Percentiles rank a stretch among this genome's conserved stretches.
Conservation (phyloP, 2,329 filamentous ascomycete genomes). For the Chrysosporium keratinophilum region DNA sequence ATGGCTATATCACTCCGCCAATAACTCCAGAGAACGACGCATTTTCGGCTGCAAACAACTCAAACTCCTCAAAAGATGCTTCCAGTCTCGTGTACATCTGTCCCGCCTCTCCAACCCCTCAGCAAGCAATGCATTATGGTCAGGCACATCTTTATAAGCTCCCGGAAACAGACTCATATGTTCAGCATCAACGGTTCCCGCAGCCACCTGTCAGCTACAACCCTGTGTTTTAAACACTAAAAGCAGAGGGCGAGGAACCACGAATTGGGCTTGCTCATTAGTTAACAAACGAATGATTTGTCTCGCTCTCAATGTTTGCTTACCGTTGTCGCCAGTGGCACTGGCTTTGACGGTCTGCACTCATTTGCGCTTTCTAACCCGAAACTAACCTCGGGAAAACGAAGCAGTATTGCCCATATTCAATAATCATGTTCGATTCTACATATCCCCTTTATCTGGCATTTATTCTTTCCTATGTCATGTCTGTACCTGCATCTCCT, state of each 20-base stretch:
- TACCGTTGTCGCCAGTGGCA: neutral
- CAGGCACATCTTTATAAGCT: conserved; percentile 29
- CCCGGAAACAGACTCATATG: conserved; percentile 26
- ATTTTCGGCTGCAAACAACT: conserved; percentile 29
- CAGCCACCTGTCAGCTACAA: conserved; percentile 29
- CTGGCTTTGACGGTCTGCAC: neutral
- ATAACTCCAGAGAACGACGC: conserved; percentile 39
- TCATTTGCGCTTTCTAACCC: neutral
- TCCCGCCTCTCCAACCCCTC: conserved; percentile 31
- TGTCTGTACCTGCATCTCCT: conserved; percentile 18
- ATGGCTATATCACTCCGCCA: conserved; percentile 40
- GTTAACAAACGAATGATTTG: conserved; percentile 16
- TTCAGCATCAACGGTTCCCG: conserved; percentile 27
- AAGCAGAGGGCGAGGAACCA: neutral
- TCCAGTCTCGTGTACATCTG: conserved; percentile 22
- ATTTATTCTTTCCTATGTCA: conserved; percentile 19
- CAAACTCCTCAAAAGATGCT: conserved; percentile 25
- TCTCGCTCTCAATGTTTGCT: neutral
- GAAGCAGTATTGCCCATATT: conserved; percentile 18
- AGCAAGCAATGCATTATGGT: conserved; percentile 30
- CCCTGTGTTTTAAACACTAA: conserved; percentile 15
- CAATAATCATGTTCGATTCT: conserved; percentile 20
- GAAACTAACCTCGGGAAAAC: conserved; percentile 16
- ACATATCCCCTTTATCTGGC: conserved; percentile 26
- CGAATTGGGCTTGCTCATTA: conserved; percentile 10